phyloP scores from a whole-genome alignment of 1,284 basidiomycete genomes.

The Naganishia albida region DNA sequence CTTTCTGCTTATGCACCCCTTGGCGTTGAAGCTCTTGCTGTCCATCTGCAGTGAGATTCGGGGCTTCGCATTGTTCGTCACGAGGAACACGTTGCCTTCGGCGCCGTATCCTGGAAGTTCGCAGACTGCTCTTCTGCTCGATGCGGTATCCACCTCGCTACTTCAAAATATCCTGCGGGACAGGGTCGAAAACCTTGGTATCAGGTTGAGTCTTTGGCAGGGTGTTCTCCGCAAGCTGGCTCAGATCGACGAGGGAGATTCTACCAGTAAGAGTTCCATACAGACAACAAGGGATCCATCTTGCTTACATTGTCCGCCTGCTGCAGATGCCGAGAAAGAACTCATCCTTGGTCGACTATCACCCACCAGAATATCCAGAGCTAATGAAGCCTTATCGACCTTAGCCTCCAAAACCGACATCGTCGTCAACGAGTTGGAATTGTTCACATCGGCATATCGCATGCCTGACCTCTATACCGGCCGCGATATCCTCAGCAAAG shows the following conservation, averaged over 20 bases:
- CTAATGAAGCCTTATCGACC: background rate
- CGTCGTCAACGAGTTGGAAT: constrained; percentile 2
- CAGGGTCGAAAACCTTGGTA: constrained; percentile 6
- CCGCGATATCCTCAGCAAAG: constrained; percentile 18
- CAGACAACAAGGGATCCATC: background rate
- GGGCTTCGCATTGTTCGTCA: constrained; percentile 14
- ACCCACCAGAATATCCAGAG: background rate
- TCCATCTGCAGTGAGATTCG: constrained; percentile 14
- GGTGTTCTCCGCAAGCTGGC: background rate
- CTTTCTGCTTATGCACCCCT: constrained; percentile 16
- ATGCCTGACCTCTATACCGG: constrained; percentile 12
- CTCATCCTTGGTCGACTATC: constrained; percentile 2
- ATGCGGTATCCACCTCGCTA: constrained; percentile 12
- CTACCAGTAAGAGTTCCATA: background rate
- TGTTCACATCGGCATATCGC: constrained; percentile 10
- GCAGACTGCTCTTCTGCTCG: constrained; percentile 2
- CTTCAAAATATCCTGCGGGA: constrained; percentile 15
- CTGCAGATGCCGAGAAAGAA: background rate
- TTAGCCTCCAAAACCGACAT: constrained; percentile 8
- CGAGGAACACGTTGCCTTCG: constrained; percentile 4
- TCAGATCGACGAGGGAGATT: background rate
- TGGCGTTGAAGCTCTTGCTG: constrained; percentile 5
- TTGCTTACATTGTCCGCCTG: background rate
- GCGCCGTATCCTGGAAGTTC: constrained; percentile 22
- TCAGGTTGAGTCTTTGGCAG: constrained; percentile 12